Conservation (phyloP, 306 rosid species). For the Inga leiocalycina region DNA sequence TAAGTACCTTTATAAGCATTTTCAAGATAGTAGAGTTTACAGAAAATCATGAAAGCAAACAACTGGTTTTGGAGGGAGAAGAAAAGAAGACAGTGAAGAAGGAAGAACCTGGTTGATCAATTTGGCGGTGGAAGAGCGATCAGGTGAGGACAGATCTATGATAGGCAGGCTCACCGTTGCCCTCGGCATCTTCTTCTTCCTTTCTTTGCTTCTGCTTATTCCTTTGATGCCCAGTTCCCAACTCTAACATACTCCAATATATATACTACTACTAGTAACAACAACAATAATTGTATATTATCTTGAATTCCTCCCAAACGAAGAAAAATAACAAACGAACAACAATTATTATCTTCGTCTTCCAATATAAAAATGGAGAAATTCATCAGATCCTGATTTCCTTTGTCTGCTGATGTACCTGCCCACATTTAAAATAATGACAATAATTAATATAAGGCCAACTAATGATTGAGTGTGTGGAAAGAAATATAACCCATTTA, state of each 20-base stretch:
- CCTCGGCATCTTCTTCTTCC: slow-evolving; percentile 31
- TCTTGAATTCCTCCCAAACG: background rate
- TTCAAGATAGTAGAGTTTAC: too few relatives aligned
- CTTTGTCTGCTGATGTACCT: background rate
- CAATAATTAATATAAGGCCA: background rate
- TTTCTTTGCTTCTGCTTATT: background rate
- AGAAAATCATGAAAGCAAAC: too few relatives aligned
- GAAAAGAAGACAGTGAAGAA: background rate
- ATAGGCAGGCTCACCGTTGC: slow-evolving; percentile 56
- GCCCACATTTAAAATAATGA: background rate
- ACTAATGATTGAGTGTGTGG: background rate
- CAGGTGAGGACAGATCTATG: slow-evolving; percentile 67
- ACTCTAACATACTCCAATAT: background rate
- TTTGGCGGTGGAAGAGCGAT: slow-evolving; percentile 57
- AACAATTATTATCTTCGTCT: background rate
- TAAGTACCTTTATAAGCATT: too few relatives aligned
- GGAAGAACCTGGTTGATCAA: slow-evolving; percentile 64
- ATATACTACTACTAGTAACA: background rate
- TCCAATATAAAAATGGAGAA: background rate
- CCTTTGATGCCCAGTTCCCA: background rate
- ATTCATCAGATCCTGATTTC: background rate
- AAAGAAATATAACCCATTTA: background rate
- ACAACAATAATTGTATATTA: background rate
- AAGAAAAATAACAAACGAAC: background rate
- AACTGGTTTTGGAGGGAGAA: too few relatives aligned